Percentiles rank a stretch among this genome's conserved stretches.
These are phyloP conservation scores for Aspergillus clavatus DNA, from an alignment of 2,329 filamentous ascomycete species.

Conservation along the genomic window DNA sequence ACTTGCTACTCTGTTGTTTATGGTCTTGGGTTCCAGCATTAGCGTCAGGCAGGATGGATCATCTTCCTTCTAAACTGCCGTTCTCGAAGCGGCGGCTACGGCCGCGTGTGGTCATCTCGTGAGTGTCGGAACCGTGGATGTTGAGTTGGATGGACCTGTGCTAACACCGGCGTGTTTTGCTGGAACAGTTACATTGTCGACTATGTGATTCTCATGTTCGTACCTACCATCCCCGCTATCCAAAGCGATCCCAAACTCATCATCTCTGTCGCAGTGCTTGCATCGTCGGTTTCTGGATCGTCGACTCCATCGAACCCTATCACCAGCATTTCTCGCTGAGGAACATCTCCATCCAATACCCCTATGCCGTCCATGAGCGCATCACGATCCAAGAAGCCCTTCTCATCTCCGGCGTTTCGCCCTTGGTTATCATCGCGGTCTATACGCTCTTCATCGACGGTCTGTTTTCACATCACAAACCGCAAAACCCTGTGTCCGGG, in stretches of 20 bases:
- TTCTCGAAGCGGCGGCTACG: constrained; percentile 51
- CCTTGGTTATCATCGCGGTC: constrained; percentile 48
- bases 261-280: constrained; percentile 41
- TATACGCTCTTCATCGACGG: constrained; percentile 57
- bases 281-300: constrained; percentile 47
- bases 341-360: constrained; percentile 56
- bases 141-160: constrained; percentile 2
- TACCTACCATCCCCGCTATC: constrained; percentile 6
- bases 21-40: not conserved
- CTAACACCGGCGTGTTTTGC: not conserved
- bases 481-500: constrained; percentile 29
- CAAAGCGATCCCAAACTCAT: not conserved
- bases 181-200: constrained; percentile 50
- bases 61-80: constrained; percentile 42
- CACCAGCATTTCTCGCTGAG: constrained; percentile 55
- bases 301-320: constrained; percentile 52
- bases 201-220: constrained; percentile 56
- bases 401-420: constrained; percentile 47
- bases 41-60: constrained; percentile 19
- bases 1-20: not conserved
- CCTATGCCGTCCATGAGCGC: constrained; percentile 52
- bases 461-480: constrained; percentile 50
- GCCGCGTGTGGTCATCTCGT: constrained; percentile 51
- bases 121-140: constrained; percentile 20
- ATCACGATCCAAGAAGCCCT: constrained; percentile 49